Base-by-base conservation (phyloP, 2,329 filamentous ascomycete genomes). In the Ophiostoma pallidulum region DNA sequence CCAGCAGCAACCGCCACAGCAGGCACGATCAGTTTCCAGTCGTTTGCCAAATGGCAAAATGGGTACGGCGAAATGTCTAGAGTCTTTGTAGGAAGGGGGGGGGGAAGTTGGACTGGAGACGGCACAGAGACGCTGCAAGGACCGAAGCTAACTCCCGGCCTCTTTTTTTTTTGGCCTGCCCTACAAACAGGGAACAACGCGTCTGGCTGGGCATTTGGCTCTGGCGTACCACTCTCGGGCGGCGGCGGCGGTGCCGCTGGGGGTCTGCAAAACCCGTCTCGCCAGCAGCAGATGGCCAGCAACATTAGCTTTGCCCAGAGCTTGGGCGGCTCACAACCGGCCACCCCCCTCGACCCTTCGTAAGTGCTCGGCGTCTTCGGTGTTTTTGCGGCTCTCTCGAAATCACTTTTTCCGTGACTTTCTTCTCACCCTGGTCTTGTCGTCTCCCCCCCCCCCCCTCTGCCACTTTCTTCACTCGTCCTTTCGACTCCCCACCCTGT, bases 251-350 rank as follows among this genome's bases (percentile, higher is more conserved):
- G 66, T n/a, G 44, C 67, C 57, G 71, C 69, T 56, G 71, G 36
- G 4, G 47, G 47, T 13, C 47, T 69, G 37, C 67, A 79, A 77
- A 70, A 54, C 67, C 71, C 42, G 63, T 68, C 47, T 69, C 50
- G 16, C 41, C 47, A n/a, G 47, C 50, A 50, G 75, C 72, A 78
- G 66, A 64, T 78, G 58, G 71, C 73, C 53, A 70, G 77, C 57
- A 79, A 74, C 62, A 67, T 79, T 50, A 83, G 78, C 63, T 83
- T 83, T 64, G 78, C 79, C 41, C 79, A 83, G 61, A 82, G 77
- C 59, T 66, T 83, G 58, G 74, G 73, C 58, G 76, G 76, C 53
- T 80, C 78, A 49, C 78, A 81, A 63, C 73, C 76, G 56, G 68
- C 74, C 56, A 78, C 78, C 53, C 73, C 78, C 36, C 64, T 83